phyloP scores from a whole-genome alignment of 805 yeast genomes.

The Candida wancherniae region DNA sequence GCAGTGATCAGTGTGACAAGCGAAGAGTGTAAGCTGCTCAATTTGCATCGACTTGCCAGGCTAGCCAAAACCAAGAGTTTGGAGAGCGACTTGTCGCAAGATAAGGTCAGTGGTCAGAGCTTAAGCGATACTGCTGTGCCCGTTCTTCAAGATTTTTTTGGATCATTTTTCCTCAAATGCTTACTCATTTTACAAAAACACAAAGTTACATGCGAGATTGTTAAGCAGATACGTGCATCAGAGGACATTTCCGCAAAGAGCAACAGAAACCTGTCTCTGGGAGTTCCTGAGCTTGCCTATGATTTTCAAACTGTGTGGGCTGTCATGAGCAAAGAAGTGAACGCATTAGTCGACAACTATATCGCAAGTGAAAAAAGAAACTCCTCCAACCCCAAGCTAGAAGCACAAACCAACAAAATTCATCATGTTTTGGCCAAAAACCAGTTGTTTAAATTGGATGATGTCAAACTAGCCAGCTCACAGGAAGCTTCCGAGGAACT shows the following conservation, averaged over 20 bases:
- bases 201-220: conserved; percentile 57
- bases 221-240: conserved; percentile 27
- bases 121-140: conserved; percentile 48
- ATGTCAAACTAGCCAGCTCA: conserved; percentile 21
- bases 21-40: conserved; percentile 59
- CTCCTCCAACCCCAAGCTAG: conserved; percentile 2
- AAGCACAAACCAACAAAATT: conserved; percentile 12
- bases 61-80: conserved; percentile 26
- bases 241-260: conserved; percentile 12
- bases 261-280: conserved; percentile 10
- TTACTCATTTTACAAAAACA: conserved; percentile 66
- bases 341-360: conserved; percentile 28
- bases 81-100: conserved; percentile 21
- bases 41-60: conserved; percentile 34
- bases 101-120: conserved; percentile 21
- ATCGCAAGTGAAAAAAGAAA: conserved; percentile 22
- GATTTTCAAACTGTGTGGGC: conserved; percentile 28
- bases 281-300: conserved; percentile 5
- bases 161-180: conserved; percentile 61
- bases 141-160: conserved; percentile 65
- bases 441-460: conserved; percentile 30
- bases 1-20: conserved; percentile 57
- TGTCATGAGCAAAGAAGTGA: conserved; percentile 29
- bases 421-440: conserved; percentile 22
- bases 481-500: conserved; percentile 25